Conservation (phyloP, 441 rosid species). For the Sinapis alba region DNA sequence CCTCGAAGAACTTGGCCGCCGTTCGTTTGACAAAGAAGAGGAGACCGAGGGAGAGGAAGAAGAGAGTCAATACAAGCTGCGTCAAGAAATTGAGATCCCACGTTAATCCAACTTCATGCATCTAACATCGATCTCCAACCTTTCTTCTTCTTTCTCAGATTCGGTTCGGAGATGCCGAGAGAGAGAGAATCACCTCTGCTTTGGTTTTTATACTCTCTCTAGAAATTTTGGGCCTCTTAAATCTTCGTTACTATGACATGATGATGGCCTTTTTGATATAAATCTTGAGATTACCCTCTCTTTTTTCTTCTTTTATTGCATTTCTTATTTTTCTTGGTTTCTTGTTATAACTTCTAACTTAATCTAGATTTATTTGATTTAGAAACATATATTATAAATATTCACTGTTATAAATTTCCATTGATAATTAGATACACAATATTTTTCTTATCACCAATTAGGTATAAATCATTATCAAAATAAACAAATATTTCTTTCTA, state of each 20-base stretch:
- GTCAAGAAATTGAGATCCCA: conserved; percentile 82
- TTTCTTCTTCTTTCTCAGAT: conserved; percentile 14
- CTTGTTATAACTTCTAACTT: not conserved
- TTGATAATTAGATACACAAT: not conserved
- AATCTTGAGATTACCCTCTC: not conserved
- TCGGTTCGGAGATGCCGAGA: conserved; percentile 35
- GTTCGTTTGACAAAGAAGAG: conserved; percentile 64
- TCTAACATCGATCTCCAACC: conserved; percentile 49
- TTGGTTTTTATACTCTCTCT: not conserved
- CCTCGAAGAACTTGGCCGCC: conserved; percentile 87
- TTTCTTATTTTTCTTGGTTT: not conserved
- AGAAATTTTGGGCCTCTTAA: not conserved
- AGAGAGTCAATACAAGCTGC: conserved; percentile 55
- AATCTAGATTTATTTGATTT: not conserved
- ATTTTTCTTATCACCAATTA: not conserved
- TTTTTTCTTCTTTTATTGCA: not conserved
- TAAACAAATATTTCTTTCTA: not conserved
- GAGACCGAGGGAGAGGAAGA: conserved; percentile 56
- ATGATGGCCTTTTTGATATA: not conserved
- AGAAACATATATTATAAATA: not conserved
- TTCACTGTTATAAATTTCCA: not conserved
- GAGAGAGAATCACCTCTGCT: conserved; percentile 28
- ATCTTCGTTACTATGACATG: not conserved
- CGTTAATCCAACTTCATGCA: conserved; percentile 83
- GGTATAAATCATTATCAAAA: not conserved